Base-by-base conservation (phyloP, 164 flowering plant genomes). In the Tinospora cordifolia region DNA sequence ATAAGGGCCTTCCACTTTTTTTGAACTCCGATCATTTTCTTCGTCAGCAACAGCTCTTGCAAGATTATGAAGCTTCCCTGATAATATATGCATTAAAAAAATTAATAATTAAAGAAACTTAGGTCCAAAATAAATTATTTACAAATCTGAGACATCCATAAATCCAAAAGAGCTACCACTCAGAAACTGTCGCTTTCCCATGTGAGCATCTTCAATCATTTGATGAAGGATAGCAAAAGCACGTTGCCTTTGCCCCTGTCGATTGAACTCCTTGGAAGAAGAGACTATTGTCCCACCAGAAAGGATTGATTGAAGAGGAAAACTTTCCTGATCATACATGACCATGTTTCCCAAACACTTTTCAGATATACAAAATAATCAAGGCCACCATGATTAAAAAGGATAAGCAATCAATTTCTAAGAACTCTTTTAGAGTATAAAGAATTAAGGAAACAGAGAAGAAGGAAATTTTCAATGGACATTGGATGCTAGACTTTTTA, bases 161-260 rank as follows among this genome's bases (percentile, higher is more conserved):
- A 17, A 62, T 63, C 36, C 17, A 62, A 46, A 70, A 71, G 14
- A 30, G 22, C 36, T 78, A 95, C 99, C 99, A 80, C 98, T 95
- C 73, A 95, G 78, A 85, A 95, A 95, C 82, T 95, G 99, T 12
- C 98, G 82, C 80, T 92, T 95, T 69, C 97, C 99, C 84, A 38
- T 84, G 77, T 95, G 94, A 78, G 99, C 99, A 89, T 92, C 99
- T 72, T 95, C 99, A 81, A 95, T 92, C 98, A 95, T 90, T 78
- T 95, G 99, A 79, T 95, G 91, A 44, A 95, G 79, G 81, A 95
- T 81, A 40, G 86, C 90, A 79, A 95, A 90, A 78, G 98, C 90
- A 67, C 99, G 97, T 71, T 95, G 98, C 79, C 87, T 87, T 76
- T 90, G 97, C 22, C 94, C 96, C 67, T 86, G 89, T 67, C 88